Evolutionary conservation across 2,329 filamentous ascomycete species (phyloP).

Genomic region (Fusarium protoensiforme): DNA sequence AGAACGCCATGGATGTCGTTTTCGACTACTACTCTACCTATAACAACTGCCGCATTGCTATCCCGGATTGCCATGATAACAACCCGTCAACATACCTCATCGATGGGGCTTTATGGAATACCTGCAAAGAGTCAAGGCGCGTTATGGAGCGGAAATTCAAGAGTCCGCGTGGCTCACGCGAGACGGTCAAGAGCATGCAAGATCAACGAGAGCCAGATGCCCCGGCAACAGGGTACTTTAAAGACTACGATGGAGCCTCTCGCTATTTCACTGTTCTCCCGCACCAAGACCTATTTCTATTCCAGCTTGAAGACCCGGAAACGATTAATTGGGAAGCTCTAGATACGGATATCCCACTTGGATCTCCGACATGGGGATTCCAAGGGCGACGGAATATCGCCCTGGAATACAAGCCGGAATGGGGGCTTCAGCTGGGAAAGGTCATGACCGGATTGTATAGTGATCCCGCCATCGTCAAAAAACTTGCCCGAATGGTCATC

Average conservation of each 20-base stretch:
- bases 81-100: background rate
- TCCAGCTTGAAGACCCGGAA: background rate
- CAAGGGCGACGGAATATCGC: background rate
- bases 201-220: background rate
- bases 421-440: background rate
- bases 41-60: background rate
- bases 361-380: background rate
- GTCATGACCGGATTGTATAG: too few species aligned
- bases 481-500: background rate
- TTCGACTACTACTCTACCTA: background rate
- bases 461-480: background rate
- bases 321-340: background rate
- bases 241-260: background rate
- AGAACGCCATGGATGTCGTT: background rate
- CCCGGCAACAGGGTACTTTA: background rate
- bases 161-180: too few species aligned
- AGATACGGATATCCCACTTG: background rate
- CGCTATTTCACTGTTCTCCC: constrained; percentile 7
- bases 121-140: background rate
- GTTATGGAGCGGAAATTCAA: background rate
- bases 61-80: background rate
- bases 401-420: constrained; percentile 9
- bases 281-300: constrained; percentile 10
- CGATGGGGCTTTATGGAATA: background rate
- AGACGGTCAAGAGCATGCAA: background rate